These are phyloP conservation scores for Austropuccinia psidii DNA, from an alignment of 1,284 basidiomycete species.

Conservation along the genomic window DNA sequence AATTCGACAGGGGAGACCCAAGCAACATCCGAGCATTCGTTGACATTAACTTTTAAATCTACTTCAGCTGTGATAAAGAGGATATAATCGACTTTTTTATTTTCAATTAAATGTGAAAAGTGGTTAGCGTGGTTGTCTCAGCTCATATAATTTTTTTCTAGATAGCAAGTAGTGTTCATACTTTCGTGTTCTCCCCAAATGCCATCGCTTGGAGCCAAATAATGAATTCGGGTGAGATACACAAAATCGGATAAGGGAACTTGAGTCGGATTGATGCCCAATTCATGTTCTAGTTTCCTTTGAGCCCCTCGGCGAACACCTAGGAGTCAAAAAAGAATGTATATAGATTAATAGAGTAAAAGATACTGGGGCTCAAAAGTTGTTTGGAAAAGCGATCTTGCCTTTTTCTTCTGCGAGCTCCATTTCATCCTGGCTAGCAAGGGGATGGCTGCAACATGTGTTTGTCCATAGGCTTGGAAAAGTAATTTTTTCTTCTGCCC, in stretches of 20 bases:
- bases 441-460: slow-evolving; percentile 96
- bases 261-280: slow-evolving; percentile 69
- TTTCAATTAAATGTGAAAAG: not conserved
- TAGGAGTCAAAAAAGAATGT: slow-evolving; percentile 37
- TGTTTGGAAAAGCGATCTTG: slow-evolving; percentile 58
- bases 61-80: slow-evolving; percentile 88
- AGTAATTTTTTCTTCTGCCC: slow-evolving; percentile 96
- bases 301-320: slow-evolving; percentile 77
- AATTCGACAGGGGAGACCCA: slow-evolving; percentile 88
- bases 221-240: slow-evolving; percentile 94
- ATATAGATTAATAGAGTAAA: not conserved
- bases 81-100: slow-evolving; percentile 84
- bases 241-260: slow-evolving; percentile 81
- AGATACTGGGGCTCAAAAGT: not conserved
- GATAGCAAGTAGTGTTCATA: slow-evolving; percentile 49
- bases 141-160: not conserved
- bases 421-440: slow-evolving; percentile 68
- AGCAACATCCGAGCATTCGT: slow-evolving; percentile 84
- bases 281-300: slow-evolving; percentile 91
- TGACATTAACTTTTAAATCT: slow-evolving; percentile 70
- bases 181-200: slow-evolving; percentile 99
- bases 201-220: slow-evolving; percentile 85
- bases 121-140: not conserved
- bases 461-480: slow-evolving; percentile 99
- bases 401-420: slow-evolving; percentile 53